These are phyloP conservation scores for Marasmius tenuissimus DNA, from an alignment of 1,284 basidiomycete species.

Conservation along the genomic window DNA sequence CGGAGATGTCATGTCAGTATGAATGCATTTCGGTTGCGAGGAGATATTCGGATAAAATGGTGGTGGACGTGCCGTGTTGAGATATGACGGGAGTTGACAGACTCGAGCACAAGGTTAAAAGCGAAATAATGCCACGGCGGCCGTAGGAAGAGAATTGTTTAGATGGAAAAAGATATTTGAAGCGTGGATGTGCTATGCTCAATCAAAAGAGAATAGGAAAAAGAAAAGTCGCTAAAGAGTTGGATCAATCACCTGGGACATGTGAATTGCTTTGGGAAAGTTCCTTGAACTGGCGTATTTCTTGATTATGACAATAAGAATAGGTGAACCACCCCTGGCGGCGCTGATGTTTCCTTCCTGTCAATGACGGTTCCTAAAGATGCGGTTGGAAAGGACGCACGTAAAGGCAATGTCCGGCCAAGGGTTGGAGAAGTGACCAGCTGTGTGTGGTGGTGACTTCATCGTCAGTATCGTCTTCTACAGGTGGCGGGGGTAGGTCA, in stretches of 20 bases:
- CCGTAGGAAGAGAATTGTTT: too few relatives aligned
- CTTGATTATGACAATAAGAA: slow-evolving; percentile 88
- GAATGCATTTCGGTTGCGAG: background rate
- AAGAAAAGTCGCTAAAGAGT: slow-evolving; percentile 11
- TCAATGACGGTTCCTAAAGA: slow-evolving; percentile 19
- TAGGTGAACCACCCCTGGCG: slow-evolving; percentile 95
- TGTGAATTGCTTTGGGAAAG: slow-evolving; percentile 54
- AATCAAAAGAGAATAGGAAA: slow-evolving; percentile 15
- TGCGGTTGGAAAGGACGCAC: slow-evolving; percentile 42
- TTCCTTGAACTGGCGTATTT: slow-evolving; percentile 90
- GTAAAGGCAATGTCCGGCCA: slow-evolving; percentile 77
- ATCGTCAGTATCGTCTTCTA: slow-evolving; percentile 52
- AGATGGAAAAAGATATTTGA: background rate
- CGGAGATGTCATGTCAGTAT: slow-evolving; percentile 2
- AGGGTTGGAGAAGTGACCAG: slow-evolving; percentile 77
- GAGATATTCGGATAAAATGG: background rate
- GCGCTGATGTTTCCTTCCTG: slow-evolving; percentile 47
- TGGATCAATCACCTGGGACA: slow-evolving; percentile 52
- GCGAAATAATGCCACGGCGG: too few relatives aligned
- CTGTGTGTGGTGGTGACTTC: slow-evolving; percentile 68
- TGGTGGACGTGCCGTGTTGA: background rate
- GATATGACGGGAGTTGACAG: too few relatives aligned
- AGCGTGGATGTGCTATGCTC: background rate
- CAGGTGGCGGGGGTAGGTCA: slow-evolving; percentile 39
- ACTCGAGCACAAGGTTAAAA: too few relatives aligned